These are phyloP conservation scores for Shiraia bambusicola DNA, from an alignment of 2,329 filamentous ascomycete genomes.

Conservation along the genomic window DNA sequence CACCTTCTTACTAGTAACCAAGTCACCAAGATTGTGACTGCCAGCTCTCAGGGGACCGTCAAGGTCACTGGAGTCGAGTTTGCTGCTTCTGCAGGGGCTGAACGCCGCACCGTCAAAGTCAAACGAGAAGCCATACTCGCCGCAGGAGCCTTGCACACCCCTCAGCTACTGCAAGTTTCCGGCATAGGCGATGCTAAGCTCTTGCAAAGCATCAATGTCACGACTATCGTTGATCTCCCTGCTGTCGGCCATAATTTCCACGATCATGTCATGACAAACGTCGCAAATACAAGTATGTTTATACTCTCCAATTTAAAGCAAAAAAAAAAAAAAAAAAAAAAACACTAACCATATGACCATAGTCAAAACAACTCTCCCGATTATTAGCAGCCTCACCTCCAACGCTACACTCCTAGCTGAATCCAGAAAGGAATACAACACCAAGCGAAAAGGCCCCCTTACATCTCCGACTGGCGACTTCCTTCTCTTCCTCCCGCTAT, in stretches of 20 bases:
- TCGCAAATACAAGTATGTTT: constrained; percentile 16
- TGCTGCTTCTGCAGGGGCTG: constrained; percentile 15
- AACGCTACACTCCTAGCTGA: constrained; percentile 25
- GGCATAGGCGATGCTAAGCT: constrained; percentile 28
- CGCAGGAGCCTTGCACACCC: constrained; percentile 28
- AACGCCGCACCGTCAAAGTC: constrained; percentile 15
- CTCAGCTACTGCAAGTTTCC: constrained; percentile 30
- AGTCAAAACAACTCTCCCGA: constrained; percentile 17
- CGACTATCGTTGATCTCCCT: constrained; percentile 24
- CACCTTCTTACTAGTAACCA: constrained; percentile 21
- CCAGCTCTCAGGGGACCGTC: constrained; percentile 5
- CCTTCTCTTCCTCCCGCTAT: constrained; percentile 23
- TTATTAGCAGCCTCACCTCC: constrained; percentile 4
- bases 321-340: background rate
- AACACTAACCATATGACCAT: background rate
- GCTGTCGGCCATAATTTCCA: constrained; percentile 30
- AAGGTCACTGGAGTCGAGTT: constrained; percentile 25
- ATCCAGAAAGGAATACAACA: constrained; percentile 18
- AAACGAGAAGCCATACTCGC: constrained; percentile 28
- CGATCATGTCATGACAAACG: constrained; percentile 16
- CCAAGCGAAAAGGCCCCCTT: constrained; percentile 12
- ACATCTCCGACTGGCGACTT: constrained; percentile 24
- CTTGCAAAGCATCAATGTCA: constrained; percentile 21
- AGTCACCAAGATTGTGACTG: constrained; percentile 17
- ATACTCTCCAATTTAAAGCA: background rate